Base-by-base conservation (phyloP, 139 green algal species). In the Yamagishiella unicocca region DNA sequence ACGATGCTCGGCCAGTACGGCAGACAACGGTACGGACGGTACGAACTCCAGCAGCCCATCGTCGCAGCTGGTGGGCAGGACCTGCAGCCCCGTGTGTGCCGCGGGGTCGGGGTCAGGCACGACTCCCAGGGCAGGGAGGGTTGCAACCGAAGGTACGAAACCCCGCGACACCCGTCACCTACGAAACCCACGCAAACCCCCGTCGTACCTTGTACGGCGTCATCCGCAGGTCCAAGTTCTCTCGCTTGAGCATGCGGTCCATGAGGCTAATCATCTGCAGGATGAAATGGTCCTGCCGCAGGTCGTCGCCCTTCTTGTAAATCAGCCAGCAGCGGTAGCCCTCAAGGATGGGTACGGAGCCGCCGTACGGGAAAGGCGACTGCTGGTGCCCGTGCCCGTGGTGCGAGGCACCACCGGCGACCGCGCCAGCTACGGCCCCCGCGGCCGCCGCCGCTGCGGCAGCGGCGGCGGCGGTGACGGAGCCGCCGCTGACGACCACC, bases 291-390 rank as follows among this genome's bases (percentile, higher is more conserved):
- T 95, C 93, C 83, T 94, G 89, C n/a, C 98, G 92, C 82, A 99
- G 88, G 92, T 99, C 98, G 82, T 99, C 98, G 0, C 98, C 98
- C 70, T 95, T 96, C 90, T 99, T 99, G 93, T 98, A 99, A 55
- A 99, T 99, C 35, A 99, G 74, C 37, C 91, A 85, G 83, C 92
- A 95, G 12, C 90, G 89, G 58, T 90, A 40, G 19, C 76, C 45
- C 31, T 87, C 71, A 42, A 85, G 67, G 29, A 89, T 50, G 17
- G 82, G 46, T 53, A 29, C 1, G 54, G 78, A 24, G 21, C 40
- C 58, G 31, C 10, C 19, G 42, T 42, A 53, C 19, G 42, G 45
- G 33, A n/a, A 7, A 25, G 37, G 55, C 67, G 40, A 19, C 38
- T 14, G 43, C 45, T 33, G 46, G 43, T 54, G 85, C 4, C 40